Evolutionary conservation across 257 asterid genomes (phyloP).

Genomic region (Solanum etuberosum): DNA sequence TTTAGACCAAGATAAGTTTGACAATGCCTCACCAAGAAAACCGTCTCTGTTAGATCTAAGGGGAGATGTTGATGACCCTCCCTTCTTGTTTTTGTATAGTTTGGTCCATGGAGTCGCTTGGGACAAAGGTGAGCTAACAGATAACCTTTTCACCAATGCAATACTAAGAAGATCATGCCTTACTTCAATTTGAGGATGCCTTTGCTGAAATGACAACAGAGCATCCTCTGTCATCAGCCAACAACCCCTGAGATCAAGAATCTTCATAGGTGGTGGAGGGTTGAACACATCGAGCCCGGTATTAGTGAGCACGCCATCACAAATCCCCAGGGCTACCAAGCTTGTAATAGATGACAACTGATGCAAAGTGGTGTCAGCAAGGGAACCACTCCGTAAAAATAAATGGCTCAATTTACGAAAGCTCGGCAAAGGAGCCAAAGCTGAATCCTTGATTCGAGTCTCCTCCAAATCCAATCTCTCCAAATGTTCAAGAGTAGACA

Average conservation of each 20-base stretch:
- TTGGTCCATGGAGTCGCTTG: conserved; percentile 9
- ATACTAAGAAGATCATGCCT: conserved; percentile 44
- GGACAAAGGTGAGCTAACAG: conserved; percentile 20
- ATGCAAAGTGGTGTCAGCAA: conserved; percentile 49
- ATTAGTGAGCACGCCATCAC: conserved; percentile 55
- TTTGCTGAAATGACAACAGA: conserved; percentile 35
- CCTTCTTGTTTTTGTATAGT: conserved; percentile 16
- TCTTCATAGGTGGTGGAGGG: conserved; percentile 49
- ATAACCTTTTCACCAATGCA: conserved; percentile 13
- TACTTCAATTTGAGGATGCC: conserved; percentile 48
- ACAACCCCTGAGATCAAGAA: conserved; percentile 78
- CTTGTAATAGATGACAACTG: conserved; percentile 27
- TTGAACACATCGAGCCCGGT: conserved; percentile 38
- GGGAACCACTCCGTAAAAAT: conserved; percentile 40
- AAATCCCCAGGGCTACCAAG: conserved; percentile 41
- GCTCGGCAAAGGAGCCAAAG: conserved; percentile 42
- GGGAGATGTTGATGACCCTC: conserved; percentile 21
- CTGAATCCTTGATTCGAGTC: conserved; percentile 33
- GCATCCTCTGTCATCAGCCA: conserved; percentile 68
- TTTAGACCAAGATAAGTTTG: background rate
- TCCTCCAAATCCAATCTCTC: conserved; percentile 69
- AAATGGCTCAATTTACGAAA: conserved; percentile 41
- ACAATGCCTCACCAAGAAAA: conserved; percentile 42
- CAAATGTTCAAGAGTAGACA: conserved; percentile 37
- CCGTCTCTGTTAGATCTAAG: background rate